Percentiles rank a stretch among this genome's conserved stretches.
phyloP scores from a whole-genome alignment of 371 early-diverging fungal species.

The Coemansia sp. region DNA sequence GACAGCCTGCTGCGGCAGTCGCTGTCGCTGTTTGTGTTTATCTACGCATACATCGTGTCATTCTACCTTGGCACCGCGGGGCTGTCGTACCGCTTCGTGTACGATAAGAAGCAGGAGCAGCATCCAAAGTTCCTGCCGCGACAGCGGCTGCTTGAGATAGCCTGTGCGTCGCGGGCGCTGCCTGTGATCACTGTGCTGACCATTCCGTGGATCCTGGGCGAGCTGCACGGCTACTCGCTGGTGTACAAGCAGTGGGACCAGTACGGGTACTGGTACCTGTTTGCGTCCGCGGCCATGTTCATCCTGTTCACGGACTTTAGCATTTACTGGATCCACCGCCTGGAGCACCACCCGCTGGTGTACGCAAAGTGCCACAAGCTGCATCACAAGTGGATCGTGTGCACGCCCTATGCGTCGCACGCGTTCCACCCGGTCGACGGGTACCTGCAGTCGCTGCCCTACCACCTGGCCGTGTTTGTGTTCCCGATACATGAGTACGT shows the following conservation, averaged over 20 bases:
- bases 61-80: conserved; percentile 79
- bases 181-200: conserved; percentile 80
- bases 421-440: conserved; percentile 96
- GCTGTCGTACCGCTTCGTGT: conserved; percentile 78
- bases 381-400: conserved; percentile 79
- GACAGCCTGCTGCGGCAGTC: conserved; percentile 69
- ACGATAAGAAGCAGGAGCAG: conserved; percentile 81
- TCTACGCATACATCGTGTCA: conserved; percentile 68
- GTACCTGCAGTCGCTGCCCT: conserved; percentile 90
- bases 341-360: conserved; percentile 80
- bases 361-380: conserved; percentile 90
- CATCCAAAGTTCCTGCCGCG: conserved; percentile 90
- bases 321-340: conserved; percentile 94
- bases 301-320: conserved; percentile 89
- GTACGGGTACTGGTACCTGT: conserved; percentile 64
- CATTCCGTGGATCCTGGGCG: conserved; percentile 85
- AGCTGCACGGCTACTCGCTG: conserved; percentile 82
- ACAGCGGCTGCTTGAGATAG: conserved; percentile 84
- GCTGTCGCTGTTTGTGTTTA: conserved; percentile 67
- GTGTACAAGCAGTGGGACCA: conserved; percentile 68
- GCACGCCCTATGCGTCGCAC: conserved; percentile 93
- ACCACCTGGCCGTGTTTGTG: conserved; percentile 84
- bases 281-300: conserved; percentile 67
- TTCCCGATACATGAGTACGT: conserved; percentile 88
- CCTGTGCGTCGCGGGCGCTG: conserved; percentile 72